Conservation (phyloP, 2,329 filamentous ascomycete species). For the Ceratocystis colombiana region DNA sequence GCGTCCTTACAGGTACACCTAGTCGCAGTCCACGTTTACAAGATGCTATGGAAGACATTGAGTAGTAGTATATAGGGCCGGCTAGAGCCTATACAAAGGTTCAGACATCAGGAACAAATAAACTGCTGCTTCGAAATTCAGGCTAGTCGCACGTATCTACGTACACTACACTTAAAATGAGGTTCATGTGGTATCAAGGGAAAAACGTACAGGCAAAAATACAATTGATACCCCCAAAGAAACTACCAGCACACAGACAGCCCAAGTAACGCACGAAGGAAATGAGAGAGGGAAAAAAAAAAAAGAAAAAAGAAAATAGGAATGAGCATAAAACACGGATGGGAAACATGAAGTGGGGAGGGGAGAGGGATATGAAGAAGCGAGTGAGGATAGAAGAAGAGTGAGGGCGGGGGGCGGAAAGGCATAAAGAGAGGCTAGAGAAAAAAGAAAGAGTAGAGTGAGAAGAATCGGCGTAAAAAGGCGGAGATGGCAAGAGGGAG, state of each 20-base stretch:
- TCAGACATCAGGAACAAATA: no score
- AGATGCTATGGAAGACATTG: no score
- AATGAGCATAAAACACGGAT: not conserved
- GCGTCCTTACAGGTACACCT: no score
- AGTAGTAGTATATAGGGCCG: no score
- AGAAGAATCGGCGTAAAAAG: no score
- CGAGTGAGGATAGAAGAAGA: not conserved
- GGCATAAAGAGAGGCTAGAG: not conserved
- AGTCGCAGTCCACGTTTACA: no score
- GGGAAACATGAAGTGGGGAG: not conserved
- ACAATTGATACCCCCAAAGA: slow-evolving; percentile 15
- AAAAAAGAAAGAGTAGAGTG: not conserved
- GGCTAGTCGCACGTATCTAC: no score
- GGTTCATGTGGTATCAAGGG: not conserved
- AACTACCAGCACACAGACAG: slow-evolving; percentile 2
- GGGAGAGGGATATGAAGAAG: not conserved
- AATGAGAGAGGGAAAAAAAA: not conserved
- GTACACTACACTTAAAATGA: no score
- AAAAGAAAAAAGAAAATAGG: not conserved
- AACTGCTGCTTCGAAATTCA: no score
- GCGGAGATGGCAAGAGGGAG: not conserved
- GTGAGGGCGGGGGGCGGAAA: not conserved
- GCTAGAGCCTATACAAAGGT: no score
- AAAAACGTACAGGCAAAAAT: slow-evolving; percentile 15
- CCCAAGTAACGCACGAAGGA: not conserved